These are phyloP conservation scores for Populus deltoides DNA, from an alignment of 345 rosid species.

Conservation along the genomic window DNA sequence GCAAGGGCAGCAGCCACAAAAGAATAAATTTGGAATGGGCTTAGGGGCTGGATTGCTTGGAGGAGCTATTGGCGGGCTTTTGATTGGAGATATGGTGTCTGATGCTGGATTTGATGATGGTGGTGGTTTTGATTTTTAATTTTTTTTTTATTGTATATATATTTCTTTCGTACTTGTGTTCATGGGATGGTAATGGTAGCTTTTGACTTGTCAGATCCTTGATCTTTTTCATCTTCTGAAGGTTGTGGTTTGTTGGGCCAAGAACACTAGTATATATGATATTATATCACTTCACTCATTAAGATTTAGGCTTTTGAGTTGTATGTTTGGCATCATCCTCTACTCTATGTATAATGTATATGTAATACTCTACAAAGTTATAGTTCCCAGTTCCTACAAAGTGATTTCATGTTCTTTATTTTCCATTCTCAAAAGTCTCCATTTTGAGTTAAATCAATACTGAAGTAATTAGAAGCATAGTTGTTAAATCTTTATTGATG, in stretches of 20 bases:
- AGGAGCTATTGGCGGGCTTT: constrained; percentile 69
- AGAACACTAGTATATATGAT: not conserved
- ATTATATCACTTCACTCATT: not conserved
- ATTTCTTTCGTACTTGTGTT: not conserved
- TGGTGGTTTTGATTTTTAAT: constrained; percentile 38
- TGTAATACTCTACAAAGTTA: not conserved
- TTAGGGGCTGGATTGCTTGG: constrained; percentile 72
- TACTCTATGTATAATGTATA: too few relatives aligned
- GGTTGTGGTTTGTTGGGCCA: not conserved
- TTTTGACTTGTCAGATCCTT: not conserved
- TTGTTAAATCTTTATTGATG: too few relatives aligned
- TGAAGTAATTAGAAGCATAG: too few relatives aligned
- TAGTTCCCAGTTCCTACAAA: not conserved
- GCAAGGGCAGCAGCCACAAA: constrained; percentile 39
- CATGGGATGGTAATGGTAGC: not conserved
- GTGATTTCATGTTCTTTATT: not conserved
- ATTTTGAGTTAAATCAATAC: too few relatives aligned
- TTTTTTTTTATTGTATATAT: not conserved
- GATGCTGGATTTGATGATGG: constrained; percentile 44
- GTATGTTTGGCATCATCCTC: not conserved
- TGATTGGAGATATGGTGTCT: constrained; percentile 69
- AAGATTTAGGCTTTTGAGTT: not conserved
- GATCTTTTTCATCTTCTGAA: not conserved
- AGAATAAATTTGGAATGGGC: constrained; percentile 57
- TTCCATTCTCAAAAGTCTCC: too few relatives aligned